Evolutionary conservation across 1,284 basidiomycete genomes (phyloP).

Genomic region (Heterobasidion irregulare): DNA sequence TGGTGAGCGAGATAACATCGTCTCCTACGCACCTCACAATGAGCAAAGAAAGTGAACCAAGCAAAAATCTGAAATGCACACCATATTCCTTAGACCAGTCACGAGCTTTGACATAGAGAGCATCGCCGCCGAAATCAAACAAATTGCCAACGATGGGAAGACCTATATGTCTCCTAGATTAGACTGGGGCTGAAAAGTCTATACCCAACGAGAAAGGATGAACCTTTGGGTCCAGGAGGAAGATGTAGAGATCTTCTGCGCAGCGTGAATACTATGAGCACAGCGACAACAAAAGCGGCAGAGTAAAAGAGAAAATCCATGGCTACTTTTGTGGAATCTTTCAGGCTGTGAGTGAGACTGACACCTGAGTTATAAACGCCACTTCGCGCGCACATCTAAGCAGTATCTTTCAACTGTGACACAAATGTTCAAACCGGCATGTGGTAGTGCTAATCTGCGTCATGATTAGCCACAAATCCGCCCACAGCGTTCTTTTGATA

Average conservation of each 20-base stretch:
- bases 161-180: background rate
- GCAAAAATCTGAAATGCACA: background rate
- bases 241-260: background rate
- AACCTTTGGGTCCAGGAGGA: background rate
- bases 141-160: conserved; percentile 15
- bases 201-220: background rate
- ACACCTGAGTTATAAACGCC: too few relatives aligned
- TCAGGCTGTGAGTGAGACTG: too few relatives aligned
- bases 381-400: too few relatives aligned
- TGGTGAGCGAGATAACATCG: conserved; percentile 28
- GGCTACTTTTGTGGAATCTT: too few relatives aligned
- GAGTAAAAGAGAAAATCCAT: background rate
- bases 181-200: background rate
- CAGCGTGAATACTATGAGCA: background rate
- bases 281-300: background rate
- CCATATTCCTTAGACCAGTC: conserved; percentile 13
- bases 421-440: too few relatives aligned
- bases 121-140: conserved; percentile 10
- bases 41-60: background rate
- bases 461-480: too few relatives aligned
- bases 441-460: too few relatives aligned
- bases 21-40: conserved; percentile 6
- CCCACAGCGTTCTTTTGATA: too few relatives aligned
- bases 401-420: too few relatives aligned
- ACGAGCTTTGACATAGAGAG: conserved; percentile 8